phyloP scores from a whole-genome alignment of 2,329 filamentous ascomycete genomes.

The Myriosclerotinia curreyana region DNA sequence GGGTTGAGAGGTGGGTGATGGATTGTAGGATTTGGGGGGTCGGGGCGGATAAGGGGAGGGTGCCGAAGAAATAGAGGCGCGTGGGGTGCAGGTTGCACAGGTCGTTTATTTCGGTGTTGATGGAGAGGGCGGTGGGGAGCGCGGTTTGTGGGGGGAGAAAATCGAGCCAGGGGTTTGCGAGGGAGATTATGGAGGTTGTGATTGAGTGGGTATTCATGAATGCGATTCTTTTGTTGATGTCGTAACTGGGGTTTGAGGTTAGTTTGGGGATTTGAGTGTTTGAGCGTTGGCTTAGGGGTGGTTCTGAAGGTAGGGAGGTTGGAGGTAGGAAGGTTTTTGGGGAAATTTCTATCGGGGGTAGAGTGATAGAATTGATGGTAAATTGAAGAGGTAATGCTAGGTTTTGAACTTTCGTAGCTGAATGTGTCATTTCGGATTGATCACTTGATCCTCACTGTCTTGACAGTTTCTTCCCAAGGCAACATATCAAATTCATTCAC shows the following conservation, averaged over 20 bases:
- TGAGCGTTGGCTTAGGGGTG: too few relatives aligned
- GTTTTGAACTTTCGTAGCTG: not conserved
- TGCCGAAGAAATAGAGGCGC: conserved; percentile 77
- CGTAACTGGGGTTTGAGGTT: conserved; percentile 37
- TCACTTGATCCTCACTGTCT: not conserved
- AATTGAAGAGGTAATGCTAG: not conserved
- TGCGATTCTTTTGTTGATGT: conserved; percentile 72
- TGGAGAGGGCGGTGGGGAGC: conserved; percentile 57
- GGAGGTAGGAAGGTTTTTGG: not conserved
- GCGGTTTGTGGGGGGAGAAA: conserved; percentile 66
- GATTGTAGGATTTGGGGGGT: conserved; percentile 60
- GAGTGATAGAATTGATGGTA: not conserved
- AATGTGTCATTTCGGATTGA: not conserved
- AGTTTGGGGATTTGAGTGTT: not conserved
- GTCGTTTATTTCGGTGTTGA: conserved; percentile 74
- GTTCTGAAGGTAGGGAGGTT: not conserved
- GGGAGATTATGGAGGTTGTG: conserved; percentile 77
- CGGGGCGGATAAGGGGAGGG: conserved; percentile 72
- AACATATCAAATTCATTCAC: not conserved
- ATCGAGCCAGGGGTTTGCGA: conserved; percentile 93
- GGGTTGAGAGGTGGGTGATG: conserved; percentile 57
- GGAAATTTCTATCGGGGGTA: not conserved
- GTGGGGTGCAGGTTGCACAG: conserved; percentile 66
- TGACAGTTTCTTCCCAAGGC: not conserved
- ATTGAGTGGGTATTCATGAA: conserved; percentile 89